Evolutionary conservation across 345 rosid genomes (phyloP), one percentile per base, ranked within the genome.

Genomic region (Brassica rapa): DNA sequence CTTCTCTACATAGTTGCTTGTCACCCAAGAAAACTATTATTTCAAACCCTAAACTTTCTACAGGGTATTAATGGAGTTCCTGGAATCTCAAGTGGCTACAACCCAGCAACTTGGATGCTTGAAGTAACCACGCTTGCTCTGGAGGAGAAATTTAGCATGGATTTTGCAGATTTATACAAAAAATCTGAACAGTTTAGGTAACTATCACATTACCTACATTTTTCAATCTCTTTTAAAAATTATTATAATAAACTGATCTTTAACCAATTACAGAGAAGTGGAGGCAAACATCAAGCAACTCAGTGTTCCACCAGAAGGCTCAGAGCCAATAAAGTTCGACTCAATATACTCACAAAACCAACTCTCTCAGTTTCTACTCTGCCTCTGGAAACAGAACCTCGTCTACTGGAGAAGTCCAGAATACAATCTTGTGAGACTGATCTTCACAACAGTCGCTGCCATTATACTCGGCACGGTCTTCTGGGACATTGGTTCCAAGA

Each of bases 31-130:
- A 67, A 68, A 49, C 6, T 15, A 1, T 46, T 11, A 61, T 32
- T 23, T 62, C 16, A 14, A 62, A n/a, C 10, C 66, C 66, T n/a
- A 37, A 39, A 66, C n/a, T 1, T 8, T 46, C 3, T 69, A 60
- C 81, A 94, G 98, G 85, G 87, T 43, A 80, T 92, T 64, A 16
- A 53, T 1, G 98, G 91, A 77, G 78, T 94, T 19, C 78, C 93
- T 61, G 85, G 80, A 23, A 89, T 92, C 67, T 84, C 89, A 6
- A 81, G 76, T 51, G 92, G 91, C 65, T 87, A 90, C 81, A 94
- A 92, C 74, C 95, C 97, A 74, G 98, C 98, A 67, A 94, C 98
- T 23, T 94, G 98, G 98, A 92, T 94, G 98, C 95, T 94, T 72
- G 97, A 92, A 83, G 91, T 87, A 73, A 90, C 93, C 25, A 86